These are phyloP conservation scores for Gyromitra esculenta DNA, from an alignment of 2,329 filamentous ascomycete species.

Conservation along the genomic window DNA sequence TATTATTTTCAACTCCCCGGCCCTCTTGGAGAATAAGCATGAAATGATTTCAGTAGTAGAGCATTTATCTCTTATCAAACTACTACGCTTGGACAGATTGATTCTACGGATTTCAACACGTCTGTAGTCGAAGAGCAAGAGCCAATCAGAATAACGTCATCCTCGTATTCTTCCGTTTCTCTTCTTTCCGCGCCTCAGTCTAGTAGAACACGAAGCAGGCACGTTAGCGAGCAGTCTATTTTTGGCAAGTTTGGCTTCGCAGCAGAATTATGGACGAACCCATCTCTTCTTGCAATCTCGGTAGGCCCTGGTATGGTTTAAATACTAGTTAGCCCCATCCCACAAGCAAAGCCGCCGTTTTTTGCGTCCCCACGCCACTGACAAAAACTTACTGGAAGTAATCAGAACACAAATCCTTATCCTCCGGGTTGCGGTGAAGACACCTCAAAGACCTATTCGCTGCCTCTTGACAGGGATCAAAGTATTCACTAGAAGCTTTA, in stretches of 20 bases:
- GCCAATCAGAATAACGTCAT: slow-evolving; percentile 44
- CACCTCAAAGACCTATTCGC: slow-evolving; percentile 86
- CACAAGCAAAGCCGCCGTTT: background rate
- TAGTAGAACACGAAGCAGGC: slow-evolving; percentile 52
- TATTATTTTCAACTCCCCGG: background rate
- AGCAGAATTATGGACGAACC: slow-evolving; percentile 68
- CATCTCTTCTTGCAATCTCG: slow-evolving; percentile 94
- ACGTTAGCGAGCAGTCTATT: slow-evolving; percentile 24
- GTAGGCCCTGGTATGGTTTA: slow-evolving; percentile 73
- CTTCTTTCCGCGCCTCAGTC: slow-evolving; percentile 64
- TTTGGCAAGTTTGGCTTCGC: background rate
- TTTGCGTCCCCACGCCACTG: background rate
- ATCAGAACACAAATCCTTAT: slow-evolving; percentile 88
- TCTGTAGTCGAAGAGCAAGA: background rate
- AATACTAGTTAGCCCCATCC: background rate
- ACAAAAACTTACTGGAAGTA: slow-evolving; percentile 83
- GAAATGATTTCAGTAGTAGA: background rate
- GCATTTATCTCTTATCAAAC: background rate
- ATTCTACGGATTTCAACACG: background rate
- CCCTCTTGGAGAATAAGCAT: background rate
- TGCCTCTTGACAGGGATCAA: slow-evolving; percentile 94
- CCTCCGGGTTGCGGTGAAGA: slow-evolving; percentile 85
- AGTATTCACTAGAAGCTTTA: slow-evolving; percentile 88
- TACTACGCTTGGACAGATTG: background rate
- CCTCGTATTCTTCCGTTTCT: slow-evolving; percentile 60